phyloP scores from a whole-genome alignment of 176 grass and related monocot species.

The Neostapfia colusana region DNA sequence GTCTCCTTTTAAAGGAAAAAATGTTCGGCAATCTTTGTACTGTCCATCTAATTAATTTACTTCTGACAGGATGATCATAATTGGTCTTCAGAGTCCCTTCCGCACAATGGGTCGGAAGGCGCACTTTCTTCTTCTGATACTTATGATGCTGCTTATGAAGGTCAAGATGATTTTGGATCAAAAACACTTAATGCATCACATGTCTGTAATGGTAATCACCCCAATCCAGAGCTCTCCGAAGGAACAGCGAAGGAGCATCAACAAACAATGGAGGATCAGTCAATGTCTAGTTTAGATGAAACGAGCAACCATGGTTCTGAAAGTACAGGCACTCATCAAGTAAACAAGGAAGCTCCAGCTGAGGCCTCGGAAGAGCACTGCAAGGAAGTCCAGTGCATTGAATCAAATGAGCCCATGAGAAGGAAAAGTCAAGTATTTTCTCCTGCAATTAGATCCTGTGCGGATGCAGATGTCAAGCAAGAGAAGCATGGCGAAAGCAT shows the following conservation, averaged over 20 bases:
- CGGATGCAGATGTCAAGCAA: constrained; percentile 18
- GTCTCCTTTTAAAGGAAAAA: neutral
- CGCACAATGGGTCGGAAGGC: constrained; percentile 53
- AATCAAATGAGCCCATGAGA: constrained; percentile 44
- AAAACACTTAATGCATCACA: neutral
- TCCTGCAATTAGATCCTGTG: constrained; percentile 37
- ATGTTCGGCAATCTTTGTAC: neutral
- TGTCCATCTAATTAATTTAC: constrained; percentile 4
- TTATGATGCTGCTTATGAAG: constrained; percentile 52
- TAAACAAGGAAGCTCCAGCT: neutral
- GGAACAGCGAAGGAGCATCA: neutral
- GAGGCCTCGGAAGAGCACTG: constrained; percentile 59
- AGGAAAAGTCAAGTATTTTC: constrained; percentile 46
- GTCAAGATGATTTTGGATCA: constrained; percentile 17
- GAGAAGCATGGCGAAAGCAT: constrained; percentile 27
- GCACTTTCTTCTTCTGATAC: constrained; percentile 60
- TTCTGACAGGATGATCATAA: constrained; percentile 55
- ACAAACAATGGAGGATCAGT: constrained; percentile 17
- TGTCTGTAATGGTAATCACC: neutral
- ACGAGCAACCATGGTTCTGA: constrained; percentile 43
- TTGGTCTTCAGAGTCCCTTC: constrained; percentile 51
- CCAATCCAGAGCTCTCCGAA: neutral
- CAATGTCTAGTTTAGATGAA: constrained; percentile 5
- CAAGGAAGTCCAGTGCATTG: constrained; percentile 82
- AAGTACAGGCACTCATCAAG: constrained; percentile 31